Conservation (phyloP, 768 basidiomycete species). For the Mycena olivaceomarginata region DNA sequence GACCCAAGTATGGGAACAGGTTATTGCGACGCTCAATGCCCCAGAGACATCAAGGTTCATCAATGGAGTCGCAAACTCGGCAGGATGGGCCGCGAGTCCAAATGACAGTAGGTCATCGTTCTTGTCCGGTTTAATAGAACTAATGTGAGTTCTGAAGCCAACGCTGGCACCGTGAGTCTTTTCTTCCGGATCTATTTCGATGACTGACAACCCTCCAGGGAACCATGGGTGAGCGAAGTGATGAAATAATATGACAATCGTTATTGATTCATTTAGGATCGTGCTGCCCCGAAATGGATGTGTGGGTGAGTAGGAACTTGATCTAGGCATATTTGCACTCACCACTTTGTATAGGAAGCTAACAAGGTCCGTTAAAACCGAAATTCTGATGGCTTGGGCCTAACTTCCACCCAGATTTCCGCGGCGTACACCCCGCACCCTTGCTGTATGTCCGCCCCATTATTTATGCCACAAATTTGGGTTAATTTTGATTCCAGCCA, state of each 20-base stretch:
- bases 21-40: slow-evolving; percentile 84
- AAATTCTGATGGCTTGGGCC: slow-evolving; percentile 8
- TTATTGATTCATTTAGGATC: slow-evolving; percentile 27
- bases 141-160: slow-evolving; percentile 45
- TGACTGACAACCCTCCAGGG: slow-evolving; percentile 10
- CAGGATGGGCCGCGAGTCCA: slow-evolving; percentile 32
- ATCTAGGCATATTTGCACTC: slow-evolving; percentile 31
- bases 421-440: slow-evolving; percentile 64
- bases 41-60: slow-evolving; percentile 78
- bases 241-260: slow-evolving; percentile 3
- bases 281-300: slow-evolving; percentile 47
- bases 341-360: slow-evolving; percentile 29
- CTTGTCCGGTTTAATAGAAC: neutral
- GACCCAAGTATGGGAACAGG: slow-evolving; percentile 77
- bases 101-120: slow-evolving; percentile 32
- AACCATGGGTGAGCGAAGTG: slow-evolving; percentile 9
- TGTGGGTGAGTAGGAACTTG: slow-evolving; percentile 31
- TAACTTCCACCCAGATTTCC: slow-evolving; percentile 44
- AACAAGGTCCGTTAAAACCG: slow-evolving; percentile 54
- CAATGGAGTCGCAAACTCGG: slow-evolving; percentile 59
- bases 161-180: slow-evolving; percentile 56
- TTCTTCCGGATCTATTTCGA: neutral
- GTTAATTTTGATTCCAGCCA: slow-evolving; percentile 36
- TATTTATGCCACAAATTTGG: slow-evolving; percentile 19
- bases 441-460: slow-evolving; percentile 50